Evolutionary conservation across 75 land plant species (phyloP).

Genomic region (Selaginella tamariscina): DNA sequence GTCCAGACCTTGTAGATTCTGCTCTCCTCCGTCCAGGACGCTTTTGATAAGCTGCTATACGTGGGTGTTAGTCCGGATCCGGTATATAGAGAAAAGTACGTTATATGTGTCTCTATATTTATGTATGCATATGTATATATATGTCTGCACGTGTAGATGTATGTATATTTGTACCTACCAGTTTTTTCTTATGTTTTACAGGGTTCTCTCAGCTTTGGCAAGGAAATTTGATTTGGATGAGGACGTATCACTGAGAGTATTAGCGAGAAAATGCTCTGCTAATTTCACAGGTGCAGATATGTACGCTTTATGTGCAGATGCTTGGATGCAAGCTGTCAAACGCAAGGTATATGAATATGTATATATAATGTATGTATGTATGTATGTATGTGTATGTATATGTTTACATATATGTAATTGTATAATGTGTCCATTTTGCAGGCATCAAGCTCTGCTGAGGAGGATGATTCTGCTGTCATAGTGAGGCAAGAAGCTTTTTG

Average conservation of each 20-base stretch:
- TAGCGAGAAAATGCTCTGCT: slow-evolving; percentile 67
- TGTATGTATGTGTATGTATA: background rate
- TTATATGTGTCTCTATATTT: background rate
- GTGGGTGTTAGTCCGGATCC: slow-evolving; percentile 79
- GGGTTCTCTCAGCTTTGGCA: slow-evolving; percentile 75
- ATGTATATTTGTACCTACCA: background rate
- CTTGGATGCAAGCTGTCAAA: slow-evolving; percentile 89
- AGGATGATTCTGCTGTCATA: slow-evolving; percentile 37
- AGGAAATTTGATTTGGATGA: slow-evolving; percentile 70
- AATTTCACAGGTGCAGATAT: slow-evolving; percentile 96
- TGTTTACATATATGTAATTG: too few species aligned
- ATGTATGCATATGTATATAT: too few species aligned
- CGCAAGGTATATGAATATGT: slow-evolving; percentile 42
- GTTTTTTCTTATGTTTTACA: slow-evolving; percentile 15
- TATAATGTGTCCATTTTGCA: background rate
- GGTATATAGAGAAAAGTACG: slow-evolving; percentile 63
- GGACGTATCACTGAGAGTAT: slow-evolving; percentile 49
- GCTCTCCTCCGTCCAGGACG: slow-evolving; percentile 89
- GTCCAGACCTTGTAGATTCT: slow-evolving; percentile 94
- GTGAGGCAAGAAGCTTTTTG: slow-evolving; percentile 65
- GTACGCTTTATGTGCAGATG: slow-evolving; percentile 97
- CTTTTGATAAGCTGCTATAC: slow-evolving; percentile 85
- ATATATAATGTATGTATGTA: background rate
- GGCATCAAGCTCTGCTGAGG: slow-evolving; percentile 3
- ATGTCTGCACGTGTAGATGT: too few species aligned